Base-by-base conservation (phyloP, 352 stramenopile species). In the Pythium phragmitis region DNA sequence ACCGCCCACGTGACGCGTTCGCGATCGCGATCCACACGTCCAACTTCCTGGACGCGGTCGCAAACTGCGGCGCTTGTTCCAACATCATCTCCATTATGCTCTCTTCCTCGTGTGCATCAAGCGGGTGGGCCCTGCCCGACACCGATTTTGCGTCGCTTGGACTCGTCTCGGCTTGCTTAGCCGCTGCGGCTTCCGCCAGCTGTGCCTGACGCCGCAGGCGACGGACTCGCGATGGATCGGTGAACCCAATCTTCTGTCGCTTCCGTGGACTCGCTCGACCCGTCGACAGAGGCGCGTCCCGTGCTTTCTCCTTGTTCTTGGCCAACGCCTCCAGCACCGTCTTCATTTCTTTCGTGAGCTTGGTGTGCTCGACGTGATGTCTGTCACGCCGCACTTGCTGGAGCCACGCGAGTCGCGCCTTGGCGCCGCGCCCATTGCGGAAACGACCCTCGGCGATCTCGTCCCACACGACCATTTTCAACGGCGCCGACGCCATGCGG, bases 391-490 rank as follows among this genome's bases (percentile, higher is more conserved):
- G 26, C 57, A 63, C 57, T 23, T 37, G 45, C 30, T 54, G 57
- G 12, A 63, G 57, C 57, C 57, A 63, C 57, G 49, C 37, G 21
- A 63, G 21, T 2, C 48, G 34, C 14, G 23, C 57, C 8, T 49
- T 49, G 14, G 46, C 57, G 14, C 17, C 39, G 30, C 48, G 57
- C 13, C 57, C 57, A 9, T 30, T 36, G 13, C 33, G 36, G 46
- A 63, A 63, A 2, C 57, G 57, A 4, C 3, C 21, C 19, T 23
- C 16, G 19, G 45, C 57, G 21, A 63, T 49, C 7, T 53, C 45
- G 57, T 63, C 45, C 57, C 57, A 63, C 30, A 63, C 45, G 1
- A 49, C 39, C 19, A 56, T 37, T 33, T 63, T 63, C 21, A 41
- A 41, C 23, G 23, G 19, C 26, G 41, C 55, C 41, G 55, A 45